phyloP scores from a whole-genome alignment of 257 asterid genomes.

The Nicotiana tomentosiformis region DNA sequence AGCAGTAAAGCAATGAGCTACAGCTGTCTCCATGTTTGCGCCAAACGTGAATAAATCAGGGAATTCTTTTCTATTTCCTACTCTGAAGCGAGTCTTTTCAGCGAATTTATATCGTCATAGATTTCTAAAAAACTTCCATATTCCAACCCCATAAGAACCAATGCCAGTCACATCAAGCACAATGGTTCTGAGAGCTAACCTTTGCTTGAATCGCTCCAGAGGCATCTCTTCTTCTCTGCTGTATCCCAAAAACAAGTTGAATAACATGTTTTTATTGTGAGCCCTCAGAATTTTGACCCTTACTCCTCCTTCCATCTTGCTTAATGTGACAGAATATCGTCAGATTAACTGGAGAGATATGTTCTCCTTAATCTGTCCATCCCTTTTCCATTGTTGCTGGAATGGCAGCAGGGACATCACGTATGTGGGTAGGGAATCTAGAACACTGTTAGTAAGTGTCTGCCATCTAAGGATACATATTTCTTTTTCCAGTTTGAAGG shows the following conservation, averaged over 20 bases:
- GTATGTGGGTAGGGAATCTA: background rate
- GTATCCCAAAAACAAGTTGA: background rate
- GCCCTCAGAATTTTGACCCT: background rate
- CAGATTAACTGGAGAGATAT: background rate
- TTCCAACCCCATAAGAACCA: background rate
- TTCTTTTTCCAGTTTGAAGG: background rate
- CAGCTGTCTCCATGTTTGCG: background rate
- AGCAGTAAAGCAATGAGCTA: background rate
- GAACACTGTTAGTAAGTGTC: background rate
- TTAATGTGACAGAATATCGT: background rate
- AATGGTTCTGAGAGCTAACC: background rate
- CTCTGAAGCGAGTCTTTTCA: background rate
- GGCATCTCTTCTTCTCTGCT: background rate
- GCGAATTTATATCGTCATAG: background rate
- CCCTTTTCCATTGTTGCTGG: background rate
- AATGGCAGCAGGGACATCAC: background rate
- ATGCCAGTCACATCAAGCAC: background rate
- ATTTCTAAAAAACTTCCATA: background rate
- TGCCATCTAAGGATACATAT: background rate
- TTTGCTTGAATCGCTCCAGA: background rate
- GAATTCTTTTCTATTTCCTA: background rate
- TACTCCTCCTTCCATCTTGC: background rate
- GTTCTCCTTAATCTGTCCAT: background rate
- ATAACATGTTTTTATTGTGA: background rate
- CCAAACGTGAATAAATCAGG: background rate